phyloP scores from a whole-genome alignment of 805 yeast species.

The Schizosaccharomyces cryophilus region DNA sequence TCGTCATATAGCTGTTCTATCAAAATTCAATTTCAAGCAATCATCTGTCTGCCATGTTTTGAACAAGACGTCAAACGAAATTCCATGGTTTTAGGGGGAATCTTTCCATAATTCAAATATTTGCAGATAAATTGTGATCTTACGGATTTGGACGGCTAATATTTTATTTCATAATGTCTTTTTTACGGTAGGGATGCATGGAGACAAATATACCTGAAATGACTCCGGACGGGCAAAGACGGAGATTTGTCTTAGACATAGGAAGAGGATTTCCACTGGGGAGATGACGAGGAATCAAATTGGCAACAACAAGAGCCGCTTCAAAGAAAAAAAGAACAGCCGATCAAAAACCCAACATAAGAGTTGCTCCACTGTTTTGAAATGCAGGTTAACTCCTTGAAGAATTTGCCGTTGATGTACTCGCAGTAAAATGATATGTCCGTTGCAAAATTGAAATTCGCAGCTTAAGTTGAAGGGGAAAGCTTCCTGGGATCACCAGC shows the following conservation, averaged over 20 bases:
- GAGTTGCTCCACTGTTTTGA: constrained; percentile 15
- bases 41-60: too few relatives aligned
- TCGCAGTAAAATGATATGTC: constrained; percentile 16
- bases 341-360: constrained; percentile 21
- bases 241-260: constrained; percentile 5
- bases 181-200: constrained; percentile 18
- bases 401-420: constrained; percentile 15
- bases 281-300: constrained; percentile 10
- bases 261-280: constrained; percentile 6
- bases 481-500: constrained; percentile 2
- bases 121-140: too few relatives aligned
- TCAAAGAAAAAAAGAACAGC: constrained; percentile 23
- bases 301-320: constrained; percentile 13
- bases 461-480: background rate
- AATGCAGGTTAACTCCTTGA: constrained; percentile 5
- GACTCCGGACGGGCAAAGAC: constrained; percentile 15
- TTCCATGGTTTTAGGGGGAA: too few relatives aligned
- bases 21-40: too few relatives aligned
- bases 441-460: constrained; percentile 4
- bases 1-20: too few relatives aligned
- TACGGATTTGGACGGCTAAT: too few relatives aligned
- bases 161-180: too few relatives aligned
- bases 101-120: too few relatives aligned
- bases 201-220: constrained; percentile 17
- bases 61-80: too few relatives aligned